A percentile compares a stretch with the other conserved stretches of the same genome.
Conservation (phyloP, 192 early-diverging fungal species). For the Linnemannia zychae region DNA sequence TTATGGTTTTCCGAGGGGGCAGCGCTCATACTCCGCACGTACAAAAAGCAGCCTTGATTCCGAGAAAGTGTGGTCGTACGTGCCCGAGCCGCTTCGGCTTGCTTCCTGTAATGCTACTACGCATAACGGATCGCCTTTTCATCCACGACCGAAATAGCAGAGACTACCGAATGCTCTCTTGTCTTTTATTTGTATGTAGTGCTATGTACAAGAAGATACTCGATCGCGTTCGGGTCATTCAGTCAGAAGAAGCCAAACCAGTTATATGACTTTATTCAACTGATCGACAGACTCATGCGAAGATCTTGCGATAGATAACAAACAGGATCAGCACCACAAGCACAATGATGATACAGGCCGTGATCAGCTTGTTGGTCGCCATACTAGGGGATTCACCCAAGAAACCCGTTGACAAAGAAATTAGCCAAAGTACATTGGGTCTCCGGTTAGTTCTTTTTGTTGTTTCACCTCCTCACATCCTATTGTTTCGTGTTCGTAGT, state of each 20-base stretch:
- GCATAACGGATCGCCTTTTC: neutral
- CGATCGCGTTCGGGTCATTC: neutral
- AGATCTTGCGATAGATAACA: conserved; percentile 86
- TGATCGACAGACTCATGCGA: conserved; percentile 13
- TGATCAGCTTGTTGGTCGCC: conserved; percentile 91
- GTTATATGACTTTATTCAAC: neutral
- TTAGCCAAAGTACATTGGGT: neutral
- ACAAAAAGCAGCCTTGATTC: neutral
- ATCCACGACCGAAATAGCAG: neutral
- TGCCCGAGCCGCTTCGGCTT: conserved; percentile 5
- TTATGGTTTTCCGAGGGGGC: neutral
- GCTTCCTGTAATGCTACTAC: neutral
- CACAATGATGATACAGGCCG: conserved; percentile 85
- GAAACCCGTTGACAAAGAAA: neutral
- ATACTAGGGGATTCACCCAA: conserved; percentile 64
- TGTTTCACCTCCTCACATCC: too few species aligned
- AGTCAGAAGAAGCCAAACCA: neutral
- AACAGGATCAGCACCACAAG: conserved; percentile 88
- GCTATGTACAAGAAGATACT: neutral
- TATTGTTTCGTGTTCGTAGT: too few species aligned
- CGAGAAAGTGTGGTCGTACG: neutral
- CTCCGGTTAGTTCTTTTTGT: neutral
- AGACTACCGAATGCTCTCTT: neutral
- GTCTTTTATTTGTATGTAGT: neutral
- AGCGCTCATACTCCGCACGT: neutral